phyloP scores from a whole-genome alignment of 257 asterid genomes.

The Nicotiana tabacum region DNA sequence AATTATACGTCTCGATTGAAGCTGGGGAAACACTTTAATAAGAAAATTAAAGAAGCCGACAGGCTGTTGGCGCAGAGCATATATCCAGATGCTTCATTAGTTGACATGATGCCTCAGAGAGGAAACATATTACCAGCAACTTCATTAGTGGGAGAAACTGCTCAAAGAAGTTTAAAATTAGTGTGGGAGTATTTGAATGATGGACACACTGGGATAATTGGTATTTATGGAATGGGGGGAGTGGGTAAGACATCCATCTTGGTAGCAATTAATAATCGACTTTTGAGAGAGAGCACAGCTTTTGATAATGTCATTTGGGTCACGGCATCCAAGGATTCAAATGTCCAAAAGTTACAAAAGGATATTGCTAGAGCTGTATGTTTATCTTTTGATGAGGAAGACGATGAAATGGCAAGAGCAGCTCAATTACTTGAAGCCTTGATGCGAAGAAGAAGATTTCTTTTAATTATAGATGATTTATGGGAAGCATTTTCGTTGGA shows the following conservation, averaged over 20 bases:
- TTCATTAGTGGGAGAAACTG: constrained; percentile 20
- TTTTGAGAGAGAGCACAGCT: constrained; percentile 3
- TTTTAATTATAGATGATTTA: constrained; percentile 26
- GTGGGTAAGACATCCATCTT: constrained; percentile 28
- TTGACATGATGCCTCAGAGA: constrained; percentile 12
- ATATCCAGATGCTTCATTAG: constrained; percentile 9
- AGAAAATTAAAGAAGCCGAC: constrained; percentile 16
- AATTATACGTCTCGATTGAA: constrained; percentile 14
- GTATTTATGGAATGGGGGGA: constrained; percentile 20
- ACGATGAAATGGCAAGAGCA: constrained; percentile 15
- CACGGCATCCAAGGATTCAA: constrained; percentile 22
- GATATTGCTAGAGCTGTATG: constrained; percentile 19
- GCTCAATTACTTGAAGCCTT: constrained; percentile 7
- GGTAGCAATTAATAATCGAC: constrained; percentile 13
- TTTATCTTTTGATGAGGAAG: constrained; percentile 12
- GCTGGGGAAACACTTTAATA: constrained; percentile 15
- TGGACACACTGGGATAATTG: constrained; percentile 9
- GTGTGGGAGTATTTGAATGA: constrained; percentile 19
- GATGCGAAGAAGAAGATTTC: constrained; percentile 11
- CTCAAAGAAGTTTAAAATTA: constrained; percentile 11
- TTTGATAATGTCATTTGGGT: constrained; percentile 28
- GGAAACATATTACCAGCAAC: constrained; percentile 20
- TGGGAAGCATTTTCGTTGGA: constrained; percentile 23
- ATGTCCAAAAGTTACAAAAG: constrained; percentile 12
- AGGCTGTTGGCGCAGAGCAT: constrained; percentile 14